A percentile compares a stretch with the other conserved stretches of the same genome.
phyloP scores from a whole-genome alignment of 2,329 filamentous ascomycete species.

The Fusarium sp. region DNA sequence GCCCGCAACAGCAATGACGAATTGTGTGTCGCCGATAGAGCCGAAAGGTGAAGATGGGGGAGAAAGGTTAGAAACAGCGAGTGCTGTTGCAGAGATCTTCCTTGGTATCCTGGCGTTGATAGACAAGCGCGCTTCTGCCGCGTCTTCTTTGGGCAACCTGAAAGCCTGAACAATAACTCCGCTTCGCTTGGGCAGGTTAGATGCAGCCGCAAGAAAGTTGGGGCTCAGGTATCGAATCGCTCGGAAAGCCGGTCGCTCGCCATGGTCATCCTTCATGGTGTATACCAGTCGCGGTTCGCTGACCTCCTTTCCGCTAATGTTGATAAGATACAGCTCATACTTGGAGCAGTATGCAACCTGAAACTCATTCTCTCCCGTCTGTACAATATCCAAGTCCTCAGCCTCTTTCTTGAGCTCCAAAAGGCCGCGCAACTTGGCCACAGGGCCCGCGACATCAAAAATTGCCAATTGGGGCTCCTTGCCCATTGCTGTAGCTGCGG shows the following conservation, averaged over 20 bases:
- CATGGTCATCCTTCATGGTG: conserved; percentile 64
- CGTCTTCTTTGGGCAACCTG: conserved; percentile 59
- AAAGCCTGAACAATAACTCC: conserved; percentile 69
- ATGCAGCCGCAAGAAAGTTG: conserved; percentile 67
- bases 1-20: conserved; percentile 82
- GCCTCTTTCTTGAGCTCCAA: conserved; percentile 68
- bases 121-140: conserved; percentile 61
- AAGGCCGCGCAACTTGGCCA: conserved; percentile 60
- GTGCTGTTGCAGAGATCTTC: conserved; percentile 77
- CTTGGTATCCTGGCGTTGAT: conserved; percentile 70
- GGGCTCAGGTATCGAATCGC: conserved; percentile 70
- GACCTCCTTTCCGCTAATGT: conserved; percentile 61
- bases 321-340: conserved; percentile 77
- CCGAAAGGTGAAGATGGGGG: conserved; percentile 62
- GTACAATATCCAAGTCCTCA: conserved; percentile 76
- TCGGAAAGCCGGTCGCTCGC: conserved; percentile 64
- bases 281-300: conserved; percentile 66
- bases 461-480: conserved; percentile 82
- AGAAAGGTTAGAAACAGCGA: conserved; percentile 80
- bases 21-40: conserved; percentile 75
- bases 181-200: conserved; percentile 69
- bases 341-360: conserved; percentile 84
- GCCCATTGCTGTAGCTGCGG: conserved; percentile 81
- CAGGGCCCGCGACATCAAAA: conserved; percentile 71
- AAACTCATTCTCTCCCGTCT: conserved; percentile 72